Evolutionary conservation across 306 rosid species (phyloP).

Genomic region (Astragalus membranaceus): DNA sequence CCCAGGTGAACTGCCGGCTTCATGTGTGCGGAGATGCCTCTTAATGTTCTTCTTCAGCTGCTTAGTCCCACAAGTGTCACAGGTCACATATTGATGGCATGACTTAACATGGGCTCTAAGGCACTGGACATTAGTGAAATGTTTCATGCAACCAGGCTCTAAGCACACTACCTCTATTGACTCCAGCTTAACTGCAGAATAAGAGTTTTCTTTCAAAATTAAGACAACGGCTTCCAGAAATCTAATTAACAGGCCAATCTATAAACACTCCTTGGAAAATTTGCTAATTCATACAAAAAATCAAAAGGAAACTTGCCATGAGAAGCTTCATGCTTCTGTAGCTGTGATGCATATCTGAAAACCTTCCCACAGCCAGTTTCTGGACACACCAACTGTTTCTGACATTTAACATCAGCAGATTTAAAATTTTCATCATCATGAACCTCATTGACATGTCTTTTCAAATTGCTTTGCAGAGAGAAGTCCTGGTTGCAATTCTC

Average conservation of each 20-base stretch:
- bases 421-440: constrained; percentile 33
- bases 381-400: constrained; percentile 49
- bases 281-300: background rate
- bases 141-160: constrained; percentile 66
- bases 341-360: constrained; percentile 49
- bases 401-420: constrained; percentile 7
- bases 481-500: constrained; percentile 54
- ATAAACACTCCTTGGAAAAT: background rate
- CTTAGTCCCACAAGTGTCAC: constrained; percentile 57
- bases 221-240: background rate
- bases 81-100: constrained; percentile 54
- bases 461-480: constrained; percentile 41
- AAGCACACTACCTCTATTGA: constrained; percentile 58
- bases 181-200: constrained; percentile 58
- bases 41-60: constrained; percentile 74
- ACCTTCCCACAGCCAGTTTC: constrained; percentile 72
- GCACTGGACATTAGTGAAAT: constrained; percentile 52
- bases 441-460: constrained; percentile 51
- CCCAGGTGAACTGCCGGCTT: constrained; percentile 15
- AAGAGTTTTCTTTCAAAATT: background rate
- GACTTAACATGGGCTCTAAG: constrained; percentile 60
- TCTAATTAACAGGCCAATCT: background rate
- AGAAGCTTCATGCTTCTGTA: constrained; percentile 61
- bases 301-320: constrained; percentile 47
- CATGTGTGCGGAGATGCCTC: constrained; percentile 59